A percentile compares a stretch with the other conserved stretches of the same genome.
phyloP scores from a whole-genome alignment of 2,329 filamentous ascomycete species.

The Botrytis pseudocinerea region DNA sequence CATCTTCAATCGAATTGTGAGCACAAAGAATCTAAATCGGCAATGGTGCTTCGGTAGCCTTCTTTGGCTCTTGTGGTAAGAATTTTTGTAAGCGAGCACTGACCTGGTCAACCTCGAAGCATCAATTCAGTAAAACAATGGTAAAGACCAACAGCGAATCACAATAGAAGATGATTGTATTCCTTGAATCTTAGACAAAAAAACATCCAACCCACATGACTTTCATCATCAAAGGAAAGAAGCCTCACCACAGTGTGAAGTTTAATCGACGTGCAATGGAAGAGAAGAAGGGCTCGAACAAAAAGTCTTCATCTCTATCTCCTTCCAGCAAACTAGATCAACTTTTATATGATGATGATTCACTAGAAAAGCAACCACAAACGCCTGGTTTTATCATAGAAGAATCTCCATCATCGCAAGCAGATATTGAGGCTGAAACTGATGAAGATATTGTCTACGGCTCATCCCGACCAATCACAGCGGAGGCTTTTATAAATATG shows the following conservation, averaged over 20 bases:
- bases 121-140: constrained; percentile 12
- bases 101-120: not conserved
- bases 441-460: constrained; percentile 16
- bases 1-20: not conserved
- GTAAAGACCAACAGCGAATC: constrained; percentile 18
- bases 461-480: constrained; percentile 28
- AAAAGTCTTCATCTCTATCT: constrained; percentile 9
- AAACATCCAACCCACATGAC: constrained; percentile 35
- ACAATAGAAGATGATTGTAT: constrained; percentile 13
- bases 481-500: constrained; percentile 28
- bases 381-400: constrained; percentile 29
- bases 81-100: constrained; percentile 21
- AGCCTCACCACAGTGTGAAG: constrained; percentile 35
- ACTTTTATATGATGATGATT: constrained; percentile 24
- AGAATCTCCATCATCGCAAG: constrained; percentile 23
- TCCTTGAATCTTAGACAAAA: constrained; percentile 12
- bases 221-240: constrained; percentile 39
- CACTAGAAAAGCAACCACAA: constrained; percentile 24
- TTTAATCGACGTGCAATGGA: constrained; percentile 37
- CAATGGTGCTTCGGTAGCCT: not conserved
- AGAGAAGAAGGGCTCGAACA: constrained; percentile 10
- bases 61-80: constrained; percentile 2
- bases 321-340: constrained; percentile 28
- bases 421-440: constrained; percentile 26
- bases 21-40: not conserved